Evolutionary conservation across 495 filamentous ascomycete species (phyloP), one percentile per base, ranked within the genome.

Genomic region (Penicillium pancosmium): DNA sequence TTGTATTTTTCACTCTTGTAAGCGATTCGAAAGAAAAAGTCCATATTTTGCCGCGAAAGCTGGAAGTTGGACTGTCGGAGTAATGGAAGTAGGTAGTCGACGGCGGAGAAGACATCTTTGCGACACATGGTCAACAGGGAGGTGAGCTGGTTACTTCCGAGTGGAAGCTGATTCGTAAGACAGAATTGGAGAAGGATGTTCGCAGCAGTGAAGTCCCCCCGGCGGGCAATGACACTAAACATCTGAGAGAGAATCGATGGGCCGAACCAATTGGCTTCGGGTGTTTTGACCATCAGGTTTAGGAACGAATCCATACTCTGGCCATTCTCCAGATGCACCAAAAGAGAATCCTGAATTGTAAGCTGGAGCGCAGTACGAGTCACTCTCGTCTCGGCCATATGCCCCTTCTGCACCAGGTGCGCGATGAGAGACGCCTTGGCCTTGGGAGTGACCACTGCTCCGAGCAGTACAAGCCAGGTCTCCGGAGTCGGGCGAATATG

Each of bases 391-490:
- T 71, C 60, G 9, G 68, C 50, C 49, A 78, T 55, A 13, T 73
- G 62, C 19, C 75, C 73, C 11, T 65, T 66, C 43, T 73, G 60
- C 16, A 61, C 55, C 70, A 83, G 74, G 35, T 70, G 61, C 18
- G 59, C 57, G 36, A 78, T 60, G 15, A 82, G 46, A 12, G 57
- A 15, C 13, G 61, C 50, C 59, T 75, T 76, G n/a, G 66, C 64
- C 15, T 58, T 63, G 23, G 73, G 66, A 2, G 63, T 68, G 8
- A 72, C 50, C 46, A 78, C 61, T 16, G 66, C 70, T 27, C 68
- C 55, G 34, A 80, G 57, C 13, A 81, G 72, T 8, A 70, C 59
- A 15, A 77, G 43, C 81, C 80, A 82, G 11, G 78, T 82, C 4
- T 70, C n/a, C 33, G 67, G 27, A 50, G 80, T 74, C 16, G 81